Evolutionary conservation across 1,284 basidiomycete genomes (phyloP), one percentile per base, ranked within the genome.

Genomic region (Kalmanozyma brasiliensis): DNA sequence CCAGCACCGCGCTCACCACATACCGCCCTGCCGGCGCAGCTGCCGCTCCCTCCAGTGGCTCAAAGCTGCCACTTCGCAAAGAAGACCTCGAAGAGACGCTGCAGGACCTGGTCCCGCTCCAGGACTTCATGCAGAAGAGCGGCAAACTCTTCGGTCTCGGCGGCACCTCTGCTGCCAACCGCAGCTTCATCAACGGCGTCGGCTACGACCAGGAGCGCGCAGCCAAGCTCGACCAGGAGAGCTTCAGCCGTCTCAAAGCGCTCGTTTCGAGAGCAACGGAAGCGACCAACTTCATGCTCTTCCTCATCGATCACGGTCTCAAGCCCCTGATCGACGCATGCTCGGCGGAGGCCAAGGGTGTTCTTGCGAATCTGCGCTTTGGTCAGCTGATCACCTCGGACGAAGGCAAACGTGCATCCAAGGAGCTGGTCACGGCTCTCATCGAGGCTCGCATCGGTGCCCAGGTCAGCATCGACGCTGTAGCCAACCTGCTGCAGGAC

Each of bases 361-460:
- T 58, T 33, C 67, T 81, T 11, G 32, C 58, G 11, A 53, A 57
- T 22, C 52, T 81, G 42, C 64, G 65, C 5, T 77, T 78, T 36
- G 71, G 63, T 3, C 76, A 79, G 51, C 66, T 81, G 8, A 65
- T 81, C 70, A 93, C 91, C 8, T 96, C 91, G 74, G 89, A 92
- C 79, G 90, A 90, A 33, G 86, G 98, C 19, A 88, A 97, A 58
- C 92, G 90, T 8, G 88, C 88, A 37, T 88, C 90, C 77, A 88
- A 88, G 74, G 94, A 94, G 49, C 73, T 77, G 11, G 75, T 77
- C 37, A 77, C 70, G 9, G 90, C 94, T 32, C 88, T 99, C 67
- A 98, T 99, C 75, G 93, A 98, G 83, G 92, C 94, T 77, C 95
- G 98, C 81, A 98, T 98, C 74, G 92, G 92, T 14, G 91, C 95